These are phyloP conservation scores for Aurantiochytrium sp. DNA, from an alignment of 108 stramenopile genomes.

Conservation along the genomic window DNA sequence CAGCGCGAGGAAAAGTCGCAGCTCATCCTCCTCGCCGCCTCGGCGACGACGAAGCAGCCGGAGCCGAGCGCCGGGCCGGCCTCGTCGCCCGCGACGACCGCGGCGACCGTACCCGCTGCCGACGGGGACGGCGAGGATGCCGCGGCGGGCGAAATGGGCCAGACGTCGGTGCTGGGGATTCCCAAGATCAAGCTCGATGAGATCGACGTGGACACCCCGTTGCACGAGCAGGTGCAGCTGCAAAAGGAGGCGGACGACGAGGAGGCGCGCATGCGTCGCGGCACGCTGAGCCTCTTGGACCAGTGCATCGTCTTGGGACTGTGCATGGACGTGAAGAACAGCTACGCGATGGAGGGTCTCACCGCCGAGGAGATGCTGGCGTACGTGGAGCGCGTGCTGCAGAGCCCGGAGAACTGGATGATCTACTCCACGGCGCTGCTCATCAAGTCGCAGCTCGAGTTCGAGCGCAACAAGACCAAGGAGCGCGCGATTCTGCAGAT, in stretches of 20 bases:
- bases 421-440: conserved; percentile 91
- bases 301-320: conserved; percentile 80
- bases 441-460: conserved; percentile 69
- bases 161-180: background rate
- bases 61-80: conserved; percentile 5
- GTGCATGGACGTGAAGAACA: conserved; percentile 91
- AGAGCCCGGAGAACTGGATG: conserved; percentile 70
- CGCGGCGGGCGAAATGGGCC: background rate
- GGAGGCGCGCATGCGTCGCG: background rate
- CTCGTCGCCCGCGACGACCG: background rate
- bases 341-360: conserved; percentile 83
- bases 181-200: conserved; percentile 11
- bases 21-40: conserved; percentile 39
- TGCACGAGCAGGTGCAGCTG: conserved; percentile 77
- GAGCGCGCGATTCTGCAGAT: conserved; percentile 86
- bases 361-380: conserved; percentile 93
- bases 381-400: conserved; percentile 77
- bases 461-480: conserved; percentile 50
- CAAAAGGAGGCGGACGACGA: conserved; percentile 51
- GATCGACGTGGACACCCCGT: conserved; percentile 69
- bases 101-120: background rate
- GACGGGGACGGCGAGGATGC: background rate
- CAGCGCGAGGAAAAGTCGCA: conserved; percentile 46
- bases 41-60: conserved; percentile 33
- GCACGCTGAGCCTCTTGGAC: conserved; percentile 55